A percentile compares a stretch with the other conserved stretches of the same genome.
phyloP scores from a whole-genome alignment of 129 eudicot genomes.

The Flaveria sonorensis region DNA sequence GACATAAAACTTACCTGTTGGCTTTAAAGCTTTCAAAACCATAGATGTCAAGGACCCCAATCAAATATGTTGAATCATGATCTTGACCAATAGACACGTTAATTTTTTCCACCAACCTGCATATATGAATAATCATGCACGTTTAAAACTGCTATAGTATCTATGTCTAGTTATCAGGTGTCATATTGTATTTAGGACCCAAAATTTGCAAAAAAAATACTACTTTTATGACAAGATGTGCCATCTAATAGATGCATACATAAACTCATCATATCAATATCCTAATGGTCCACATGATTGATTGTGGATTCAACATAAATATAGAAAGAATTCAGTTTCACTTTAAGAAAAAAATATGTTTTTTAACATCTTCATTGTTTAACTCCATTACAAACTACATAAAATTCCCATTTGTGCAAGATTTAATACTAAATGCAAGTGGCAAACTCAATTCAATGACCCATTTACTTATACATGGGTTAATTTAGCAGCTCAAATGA shows the following conservation, averaged over 20 bases:
- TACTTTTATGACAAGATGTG: background rate
- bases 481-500: background rate
- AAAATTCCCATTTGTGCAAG: conserved; percentile 19
- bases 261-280: conserved; percentile 3
- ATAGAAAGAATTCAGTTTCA: conserved; percentile 8
- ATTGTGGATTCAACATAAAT: background rate
- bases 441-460: background rate
- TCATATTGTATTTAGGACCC: conserved; percentile 8
- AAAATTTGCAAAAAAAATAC: conserved; percentile 23
- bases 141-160: conserved; percentile 14
- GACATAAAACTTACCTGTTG: conserved; percentile 58
- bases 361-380: conserved; percentile 1
- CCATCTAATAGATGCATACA: conserved; percentile 11
- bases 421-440: conserved; percentile 18
- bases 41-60: conserved; percentile 98
- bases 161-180: background rate
- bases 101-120: conserved; percentile 93
- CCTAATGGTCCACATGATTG: background rate
- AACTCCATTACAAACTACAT: conserved; percentile 17
- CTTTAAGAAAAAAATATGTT: conserved; percentile 1
- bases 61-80: conserved; percentile 67
- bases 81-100: conserved; percentile 95
- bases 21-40: conserved; percentile 95
- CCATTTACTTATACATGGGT: background rate
- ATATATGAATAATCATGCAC: conserved; percentile 27